These are phyloP conservation scores for Epichloe gansuensis DNA, from an alignment of 2,329 filamentous ascomycete species.

Conservation along the genomic window DNA sequence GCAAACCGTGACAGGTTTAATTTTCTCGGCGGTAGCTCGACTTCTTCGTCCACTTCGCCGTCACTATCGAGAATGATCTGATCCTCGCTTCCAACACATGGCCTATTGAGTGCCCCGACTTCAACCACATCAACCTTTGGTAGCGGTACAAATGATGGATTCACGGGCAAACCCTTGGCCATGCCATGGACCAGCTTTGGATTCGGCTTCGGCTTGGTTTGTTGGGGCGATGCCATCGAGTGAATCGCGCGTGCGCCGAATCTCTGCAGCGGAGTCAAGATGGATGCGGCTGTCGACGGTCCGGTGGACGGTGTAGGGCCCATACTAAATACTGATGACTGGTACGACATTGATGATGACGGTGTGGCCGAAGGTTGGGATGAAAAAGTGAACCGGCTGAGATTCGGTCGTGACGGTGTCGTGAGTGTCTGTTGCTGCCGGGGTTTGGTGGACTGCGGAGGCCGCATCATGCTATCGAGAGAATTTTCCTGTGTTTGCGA, in stretches of 20 bases:
- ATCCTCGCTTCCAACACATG: slow-evolving; percentile 40
- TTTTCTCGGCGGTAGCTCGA: slow-evolving; percentile 18
- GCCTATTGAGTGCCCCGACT: slow-evolving; percentile 35
- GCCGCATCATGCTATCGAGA: slow-evolving; percentile 13
- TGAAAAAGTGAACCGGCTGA: slow-evolving; percentile 24
- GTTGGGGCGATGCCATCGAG: slow-evolving; percentile 15
- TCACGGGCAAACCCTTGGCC: slow-evolving; percentile 28
- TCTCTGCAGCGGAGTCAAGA: slow-evolving; percentile 40
- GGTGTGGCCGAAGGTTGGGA: slow-evolving; percentile 20
- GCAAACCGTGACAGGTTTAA: slow-evolving; percentile 38
- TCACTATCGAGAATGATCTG: slow-evolving; percentile 41
- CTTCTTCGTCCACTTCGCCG: slow-evolving; percentile 30
- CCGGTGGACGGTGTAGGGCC: slow-evolving; percentile 27
- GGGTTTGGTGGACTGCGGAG: slow-evolving; percentile 13
- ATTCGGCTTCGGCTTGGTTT: slow-evolving; percentile 16
- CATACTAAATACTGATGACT: slow-evolving; percentile 24
- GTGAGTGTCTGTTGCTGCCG: slow-evolving; percentile 10
- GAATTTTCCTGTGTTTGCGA: background rate
- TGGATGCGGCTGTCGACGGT: slow-evolving; percentile 29
- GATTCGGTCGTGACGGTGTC: slow-evolving; percentile 18
- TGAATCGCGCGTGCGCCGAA: slow-evolving; percentile 33
- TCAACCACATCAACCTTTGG: slow-evolving; percentile 41
- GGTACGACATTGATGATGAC: slow-evolving; percentile 20
- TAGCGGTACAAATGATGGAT: slow-evolving; percentile 42
- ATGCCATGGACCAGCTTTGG: slow-evolving; percentile 13